Percentiles rank a stretch among this genome's conserved stretches.
These are phyloP conservation scores for Adansonia grandidieri DNA, from an alignment of 441 rosid species.

Conservation along the genomic window DNA sequence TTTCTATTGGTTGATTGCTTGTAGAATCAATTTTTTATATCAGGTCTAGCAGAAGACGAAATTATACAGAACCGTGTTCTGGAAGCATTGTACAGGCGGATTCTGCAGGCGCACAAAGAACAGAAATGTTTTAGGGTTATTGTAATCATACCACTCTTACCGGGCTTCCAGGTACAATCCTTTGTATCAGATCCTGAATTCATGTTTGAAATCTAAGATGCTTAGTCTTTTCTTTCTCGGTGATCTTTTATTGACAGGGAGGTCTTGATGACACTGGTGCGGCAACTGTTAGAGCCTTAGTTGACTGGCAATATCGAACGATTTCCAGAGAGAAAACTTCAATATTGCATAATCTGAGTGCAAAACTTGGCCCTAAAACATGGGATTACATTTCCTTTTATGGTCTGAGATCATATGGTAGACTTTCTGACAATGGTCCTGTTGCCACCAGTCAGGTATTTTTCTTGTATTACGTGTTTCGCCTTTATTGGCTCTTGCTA, in stretches of 20 bases:
- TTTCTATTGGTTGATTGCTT: constrained; percentile 24
- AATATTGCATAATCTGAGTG: constrained; percentile 54
- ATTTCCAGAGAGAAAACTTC: constrained; percentile 65
- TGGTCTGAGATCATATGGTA: constrained; percentile 62
- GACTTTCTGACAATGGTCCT: constrained; percentile 53
- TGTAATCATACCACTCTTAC: constrained; percentile 68
- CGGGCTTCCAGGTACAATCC: constrained; percentile 68
- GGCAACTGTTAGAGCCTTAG: constrained; percentile 77
- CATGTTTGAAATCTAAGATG: neutral
- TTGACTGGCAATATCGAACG: constrained; percentile 80
- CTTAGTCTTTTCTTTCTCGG: neutral
- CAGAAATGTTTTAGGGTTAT: constrained; percentile 61
- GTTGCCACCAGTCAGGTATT: constrained; percentile 67
- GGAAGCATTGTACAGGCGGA: constrained; percentile 62
- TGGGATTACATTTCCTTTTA: constrained; percentile 65
- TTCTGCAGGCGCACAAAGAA: constrained; percentile 59
- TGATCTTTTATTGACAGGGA: constrained; percentile 49
- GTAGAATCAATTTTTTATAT: constrained; percentile 79
- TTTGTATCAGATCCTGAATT: constrained; percentile 14
- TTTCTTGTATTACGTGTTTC: neutral
- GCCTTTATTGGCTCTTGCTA: neutral
- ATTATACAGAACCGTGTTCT: constrained; percentile 60
- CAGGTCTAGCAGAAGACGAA: constrained; percentile 74
- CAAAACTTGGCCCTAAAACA: constrained; percentile 56
- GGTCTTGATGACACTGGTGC: constrained; percentile 79